These are phyloP conservation scores for Colletotrichum sp. DNA, from an alignment of 2,329 filamentous ascomycete genomes.

Conservation along the genomic window DNA sequence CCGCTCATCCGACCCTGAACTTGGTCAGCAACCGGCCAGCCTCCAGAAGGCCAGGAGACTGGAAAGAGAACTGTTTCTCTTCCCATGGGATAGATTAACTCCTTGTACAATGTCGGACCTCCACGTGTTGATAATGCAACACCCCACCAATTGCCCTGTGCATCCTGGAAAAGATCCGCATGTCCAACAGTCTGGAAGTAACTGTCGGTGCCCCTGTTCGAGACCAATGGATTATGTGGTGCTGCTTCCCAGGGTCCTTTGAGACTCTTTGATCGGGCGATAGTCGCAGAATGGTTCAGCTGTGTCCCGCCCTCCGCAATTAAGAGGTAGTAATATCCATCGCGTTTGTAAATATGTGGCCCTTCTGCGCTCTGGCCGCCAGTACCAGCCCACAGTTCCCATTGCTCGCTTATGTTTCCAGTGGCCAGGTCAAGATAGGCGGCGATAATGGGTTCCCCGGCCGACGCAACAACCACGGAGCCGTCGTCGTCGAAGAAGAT, in stretches of 20 bases:
- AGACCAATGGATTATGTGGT: constrained; percentile 48
- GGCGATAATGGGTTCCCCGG: constrained; percentile 27
- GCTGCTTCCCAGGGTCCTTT: constrained; percentile 47
- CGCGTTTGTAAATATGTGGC: constrained; percentile 57
- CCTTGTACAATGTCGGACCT: constrained; percentile 37
- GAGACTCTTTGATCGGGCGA: constrained; percentile 43
- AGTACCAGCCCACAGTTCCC: constrained; percentile 49
- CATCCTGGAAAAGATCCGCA: constrained; percentile 48
- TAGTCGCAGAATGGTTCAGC: constrained; percentile 42
- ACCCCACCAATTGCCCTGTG: constrained; percentile 56
- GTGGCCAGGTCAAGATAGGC: constrained; percentile 36
- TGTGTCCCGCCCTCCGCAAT: constrained; percentile 57
- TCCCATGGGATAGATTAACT: constrained; percentile 53
- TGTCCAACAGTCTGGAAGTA: constrained; percentile 50
- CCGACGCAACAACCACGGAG: constrained; percentile 35
- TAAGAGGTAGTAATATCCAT: constrained; percentile 57
- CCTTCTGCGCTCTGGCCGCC: constrained; percentile 49
- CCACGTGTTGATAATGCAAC: constrained; percentile 49
- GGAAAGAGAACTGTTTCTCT: constrained; percentile 55
- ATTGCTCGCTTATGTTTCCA: constrained; percentile 31
- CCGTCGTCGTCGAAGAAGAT: constrained; percentile 57
- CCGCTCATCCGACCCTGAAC: background rate
- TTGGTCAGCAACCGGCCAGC: background rate
- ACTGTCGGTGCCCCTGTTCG: constrained; percentile 38
- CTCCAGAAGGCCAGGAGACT: constrained; percentile 24